These are phyloP conservation scores for Gaeumannomyces tritici DNA, from an alignment of 2,329 filamentous ascomycete genomes.

Conservation along the genomic window DNA sequence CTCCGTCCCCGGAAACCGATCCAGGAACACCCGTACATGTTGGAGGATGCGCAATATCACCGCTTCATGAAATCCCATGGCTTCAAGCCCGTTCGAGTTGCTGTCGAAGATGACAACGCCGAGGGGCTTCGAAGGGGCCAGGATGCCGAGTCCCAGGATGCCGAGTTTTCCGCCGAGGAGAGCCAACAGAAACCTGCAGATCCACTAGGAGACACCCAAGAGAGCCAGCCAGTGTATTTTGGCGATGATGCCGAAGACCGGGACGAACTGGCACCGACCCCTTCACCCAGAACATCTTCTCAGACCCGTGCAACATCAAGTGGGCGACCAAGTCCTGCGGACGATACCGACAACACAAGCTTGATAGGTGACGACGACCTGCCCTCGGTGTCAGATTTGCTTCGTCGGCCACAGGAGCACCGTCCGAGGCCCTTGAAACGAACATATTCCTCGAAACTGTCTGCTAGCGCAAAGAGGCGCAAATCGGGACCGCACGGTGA, in stretches of 20 bases:
- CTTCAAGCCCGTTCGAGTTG: conserved; percentile 36
- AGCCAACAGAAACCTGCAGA: conserved; percentile 30
- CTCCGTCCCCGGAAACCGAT: conserved; percentile 52
- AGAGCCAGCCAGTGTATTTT: conserved; percentile 8
- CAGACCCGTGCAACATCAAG: conserved; percentile 13
- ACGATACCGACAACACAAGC: conserved; percentile 21
- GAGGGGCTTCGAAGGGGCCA: conserved; percentile 13
- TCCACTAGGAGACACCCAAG: neutral
- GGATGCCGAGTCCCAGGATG: conserved; percentile 36
- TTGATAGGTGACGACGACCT: conserved; percentile 21
- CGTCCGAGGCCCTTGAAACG: neutral
- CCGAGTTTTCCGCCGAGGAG: conserved; percentile 38
- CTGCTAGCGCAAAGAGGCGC: neutral
- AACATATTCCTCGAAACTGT: neutral
- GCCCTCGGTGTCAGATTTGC: conserved; percentile 15
- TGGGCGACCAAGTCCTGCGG: conserved; percentile 16
- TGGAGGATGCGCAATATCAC: conserved; percentile 46
- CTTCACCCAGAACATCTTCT: conserved; percentile 18
- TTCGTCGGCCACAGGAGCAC: conserved; percentile 1
- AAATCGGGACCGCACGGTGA: neutral
- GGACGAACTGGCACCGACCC: conserved; percentile 18
- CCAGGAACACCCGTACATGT: conserved; percentile 48
- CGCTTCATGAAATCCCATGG: conserved; percentile 43
- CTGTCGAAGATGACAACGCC: conserved; percentile 21
- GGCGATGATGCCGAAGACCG: conserved; percentile 5